These are phyloP conservation scores for Eucalyptus fibrosa DNA, from an alignment of 345 rosid species.

Conservation along the genomic window DNA sequence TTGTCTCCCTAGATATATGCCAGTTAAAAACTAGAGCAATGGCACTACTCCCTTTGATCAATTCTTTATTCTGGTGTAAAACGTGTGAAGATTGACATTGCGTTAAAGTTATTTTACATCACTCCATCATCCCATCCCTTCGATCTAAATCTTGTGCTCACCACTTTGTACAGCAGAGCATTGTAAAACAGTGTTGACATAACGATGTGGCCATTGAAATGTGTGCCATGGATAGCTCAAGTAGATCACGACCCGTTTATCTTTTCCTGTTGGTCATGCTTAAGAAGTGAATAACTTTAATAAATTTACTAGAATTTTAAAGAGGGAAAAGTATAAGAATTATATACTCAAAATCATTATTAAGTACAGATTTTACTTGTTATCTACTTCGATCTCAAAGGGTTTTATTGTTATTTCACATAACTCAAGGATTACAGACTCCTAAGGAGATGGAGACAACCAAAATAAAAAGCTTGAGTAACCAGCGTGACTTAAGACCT, in stretches of 20 bases:
- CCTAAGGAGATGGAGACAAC: background rate
- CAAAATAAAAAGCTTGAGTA: background rate
- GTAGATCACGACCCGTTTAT: background rate
- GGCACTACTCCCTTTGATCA: background rate
- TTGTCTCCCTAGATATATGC: background rate
- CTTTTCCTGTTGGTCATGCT: background rate
- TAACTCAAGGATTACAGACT: background rate
- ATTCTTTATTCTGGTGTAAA: background rate
- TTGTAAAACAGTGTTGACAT: background rate
- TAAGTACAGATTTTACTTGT: background rate
- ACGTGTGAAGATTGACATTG: background rate
- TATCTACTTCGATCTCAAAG: background rate
- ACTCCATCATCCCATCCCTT: background rate
- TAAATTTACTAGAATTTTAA: background rate
- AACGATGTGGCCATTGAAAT: background rate
- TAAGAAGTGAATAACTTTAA: background rate
- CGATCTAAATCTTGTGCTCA: background rate
- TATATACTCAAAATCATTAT: background rate
- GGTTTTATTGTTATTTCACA: background rate
- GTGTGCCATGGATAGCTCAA: constrained; percentile 2
- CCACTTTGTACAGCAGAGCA: background rate
- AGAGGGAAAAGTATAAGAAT: background rate
- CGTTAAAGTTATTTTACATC: background rate
- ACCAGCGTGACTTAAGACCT: background rate
- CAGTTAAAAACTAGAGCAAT: background rate